A percentile compares a stretch with the other conserved stretches of the same genome.
Conservation (phyloP, 768 basidiomycete genomes). For the Amanita pseudoporphyria region DNA sequence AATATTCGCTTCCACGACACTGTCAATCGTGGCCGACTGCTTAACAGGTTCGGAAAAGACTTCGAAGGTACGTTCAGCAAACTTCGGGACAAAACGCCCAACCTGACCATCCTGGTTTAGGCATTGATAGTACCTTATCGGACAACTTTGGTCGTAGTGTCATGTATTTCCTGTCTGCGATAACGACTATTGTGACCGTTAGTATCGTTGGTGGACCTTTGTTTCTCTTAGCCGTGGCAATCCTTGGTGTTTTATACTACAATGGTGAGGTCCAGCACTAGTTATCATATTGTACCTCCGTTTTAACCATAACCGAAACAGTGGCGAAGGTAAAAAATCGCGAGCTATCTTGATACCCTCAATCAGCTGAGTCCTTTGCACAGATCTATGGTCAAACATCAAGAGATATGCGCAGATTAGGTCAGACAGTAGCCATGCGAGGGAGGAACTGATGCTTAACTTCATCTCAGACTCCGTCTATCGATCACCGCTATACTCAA, state of each 20-base stretch:
- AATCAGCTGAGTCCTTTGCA: background rate
- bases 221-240: constrained; percentile 52
- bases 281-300: background rate
- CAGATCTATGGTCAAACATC: constrained; percentile 72
- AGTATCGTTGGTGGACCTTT: constrained; percentile 71
- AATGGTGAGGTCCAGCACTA: constrained; percentile 37
- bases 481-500: constrained; percentile 34
- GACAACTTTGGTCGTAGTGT: constrained; percentile 81
- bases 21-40: constrained; percentile 69
- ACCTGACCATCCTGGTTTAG: constrained; percentile 22
- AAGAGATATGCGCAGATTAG: constrained; percentile 74
- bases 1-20: constrained; percentile 93
- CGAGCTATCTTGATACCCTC: background rate
- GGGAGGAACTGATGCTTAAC: background rate
- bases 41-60: constrained; percentile 86
- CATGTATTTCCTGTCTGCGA: constrained; percentile 57
- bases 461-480: constrained; percentile 33
- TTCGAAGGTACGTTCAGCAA: constrained; percentile 50
- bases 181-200: constrained; percentile 65
- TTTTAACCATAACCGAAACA: background rate
- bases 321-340: constrained; percentile 4
- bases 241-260: constrained; percentile 58
- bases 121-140: constrained; percentile 73
- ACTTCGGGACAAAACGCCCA: constrained; percentile 10
- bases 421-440: constrained; percentile 24